These are phyloP conservation scores for Mucor irregularis DNA, from an alignment of 371 early-diverging fungal genomes.

Conservation along the genomic window DNA sequence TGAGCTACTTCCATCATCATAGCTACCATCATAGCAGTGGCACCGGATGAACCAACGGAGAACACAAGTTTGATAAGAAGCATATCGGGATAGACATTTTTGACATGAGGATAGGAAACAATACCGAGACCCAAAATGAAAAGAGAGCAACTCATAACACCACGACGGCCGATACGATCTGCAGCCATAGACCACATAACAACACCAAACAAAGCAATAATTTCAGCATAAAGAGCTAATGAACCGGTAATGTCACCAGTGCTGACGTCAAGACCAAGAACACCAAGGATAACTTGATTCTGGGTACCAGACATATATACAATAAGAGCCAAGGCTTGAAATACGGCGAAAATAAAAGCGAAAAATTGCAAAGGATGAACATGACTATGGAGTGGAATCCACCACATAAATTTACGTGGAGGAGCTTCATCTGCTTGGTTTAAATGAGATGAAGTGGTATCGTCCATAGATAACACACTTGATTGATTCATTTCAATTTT, in stretches of 20 bases:
- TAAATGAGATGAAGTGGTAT: not conserved
- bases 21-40: slow-evolving; percentile 71
- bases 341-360: slow-evolving; percentile 34
- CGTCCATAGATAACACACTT: slow-evolving; percentile 2
- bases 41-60: slow-evolving; percentile 69
- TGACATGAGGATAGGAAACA: slow-evolving; percentile 47
- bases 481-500: slow-evolving; percentile 6
- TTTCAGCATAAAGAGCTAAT: slow-evolving; percentile 63
- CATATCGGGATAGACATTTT: slow-evolving; percentile 53
- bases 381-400: slow-evolving; percentile 33
- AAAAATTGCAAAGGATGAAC: slow-evolving; percentile 39
- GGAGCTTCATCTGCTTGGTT: not conserved
- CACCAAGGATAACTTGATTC: slow-evolving; percentile 26
- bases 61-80: slow-evolving; percentile 57
- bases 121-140: slow-evolving; percentile 55
- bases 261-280: slow-evolving; percentile 9
- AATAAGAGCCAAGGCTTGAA: slow-evolving; percentile 28
- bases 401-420: slow-evolving; percentile 42
- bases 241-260: slow-evolving; percentile 46
- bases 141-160: slow-evolving; percentile 24
- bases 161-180: slow-evolving; percentile 21
- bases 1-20: slow-evolving; percentile 54
- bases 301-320: slow-evolving; percentile 39
- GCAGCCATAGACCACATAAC: slow-evolving; percentile 35
- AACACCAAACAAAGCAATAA: slow-evolving; percentile 42